Percentiles rank a stretch among this genome's conserved stretches.
phyloP scores from a whole-genome alignment of 148 eudicot genomes.

The Arbutus unedo region DNA sequence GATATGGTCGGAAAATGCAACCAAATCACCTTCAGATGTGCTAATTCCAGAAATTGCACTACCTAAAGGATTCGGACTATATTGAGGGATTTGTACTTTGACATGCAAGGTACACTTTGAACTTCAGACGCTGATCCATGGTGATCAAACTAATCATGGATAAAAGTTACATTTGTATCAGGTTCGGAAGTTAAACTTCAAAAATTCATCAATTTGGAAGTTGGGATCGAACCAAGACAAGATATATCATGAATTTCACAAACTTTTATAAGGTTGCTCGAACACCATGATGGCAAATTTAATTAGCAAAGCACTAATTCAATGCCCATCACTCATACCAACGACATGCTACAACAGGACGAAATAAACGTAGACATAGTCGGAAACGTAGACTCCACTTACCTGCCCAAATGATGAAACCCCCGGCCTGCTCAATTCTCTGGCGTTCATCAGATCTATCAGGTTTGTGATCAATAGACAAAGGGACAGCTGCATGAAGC shows the following conservation, averaged over 20 bases:
- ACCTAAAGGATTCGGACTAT: no score
- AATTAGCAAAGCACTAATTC: slow-evolving; percentile 12
- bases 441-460: slow-evolving; percentile 74
- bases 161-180: not conserved
- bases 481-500: slow-evolving; percentile 53
- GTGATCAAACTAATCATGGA: no score
- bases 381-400: not conserved
- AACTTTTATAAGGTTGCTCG: not conserved
- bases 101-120: no score
- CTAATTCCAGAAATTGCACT: no score
- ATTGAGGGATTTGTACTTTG: no score
- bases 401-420: slow-evolving; percentile 81
- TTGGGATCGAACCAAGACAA: not conserved
- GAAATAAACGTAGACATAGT: not conserved
- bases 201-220: not conserved
- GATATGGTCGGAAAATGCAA: no score
- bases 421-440: slow-evolving; percentile 80
- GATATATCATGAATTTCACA: not conserved
- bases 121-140: no score
- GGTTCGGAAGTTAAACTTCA: not conserved
- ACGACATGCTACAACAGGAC: not conserved
- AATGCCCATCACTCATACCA: not conserved
- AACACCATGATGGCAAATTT: not conserved
- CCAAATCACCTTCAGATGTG: no score
- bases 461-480: slow-evolving; percentile 78